A percentile compares a stretch with the other conserved stretches of the same genome.
Evolutionary conservation across 306 rosid species (phyloP).

Genomic region (Acacia acuminata): DNA sequence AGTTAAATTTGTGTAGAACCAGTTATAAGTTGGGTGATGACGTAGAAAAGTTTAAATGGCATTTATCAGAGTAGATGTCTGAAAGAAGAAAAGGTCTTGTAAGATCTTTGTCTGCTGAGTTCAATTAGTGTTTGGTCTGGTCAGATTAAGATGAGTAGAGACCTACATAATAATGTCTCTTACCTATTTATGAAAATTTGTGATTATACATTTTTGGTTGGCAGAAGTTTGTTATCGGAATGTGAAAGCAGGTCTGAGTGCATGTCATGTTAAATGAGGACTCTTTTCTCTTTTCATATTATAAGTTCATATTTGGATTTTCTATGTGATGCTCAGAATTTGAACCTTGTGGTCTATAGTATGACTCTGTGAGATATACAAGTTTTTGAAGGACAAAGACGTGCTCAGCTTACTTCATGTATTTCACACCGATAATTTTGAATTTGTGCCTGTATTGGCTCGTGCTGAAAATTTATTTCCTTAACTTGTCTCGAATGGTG

Average conservation of each 20-base stretch:
- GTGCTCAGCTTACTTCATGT: background rate
- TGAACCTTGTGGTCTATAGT: background rate
- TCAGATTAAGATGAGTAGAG: conserved; percentile 9
- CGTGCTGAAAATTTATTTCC: background rate
- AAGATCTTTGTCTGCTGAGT: background rate
- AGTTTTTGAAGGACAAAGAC: background rate
- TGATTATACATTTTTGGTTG: conserved; percentile 3
- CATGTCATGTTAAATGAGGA: background rate
- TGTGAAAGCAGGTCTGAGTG: background rate
- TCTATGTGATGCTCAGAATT: background rate
- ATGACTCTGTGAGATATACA: background rate
- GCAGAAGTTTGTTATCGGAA: background rate
- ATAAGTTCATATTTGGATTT: background rate
- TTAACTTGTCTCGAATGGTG: background rate
- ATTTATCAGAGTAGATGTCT: background rate
- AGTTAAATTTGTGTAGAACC: background rate
- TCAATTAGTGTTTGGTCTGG: conserved; percentile 16
- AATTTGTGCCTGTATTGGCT: background rate
- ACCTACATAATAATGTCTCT: background rate
- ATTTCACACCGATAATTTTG: background rate
- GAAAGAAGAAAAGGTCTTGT: conserved; percentile 9
- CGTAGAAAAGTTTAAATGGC: background rate
- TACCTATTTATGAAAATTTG: conserved; percentile 7
- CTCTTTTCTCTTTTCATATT: background rate
- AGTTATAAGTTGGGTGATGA: background rate